Evolutionary conservation across 192 early-diverging fungal genomes (phyloP), one percentile per base, ranked within the genome.

Genomic region (Coemansia sp.): DNA sequence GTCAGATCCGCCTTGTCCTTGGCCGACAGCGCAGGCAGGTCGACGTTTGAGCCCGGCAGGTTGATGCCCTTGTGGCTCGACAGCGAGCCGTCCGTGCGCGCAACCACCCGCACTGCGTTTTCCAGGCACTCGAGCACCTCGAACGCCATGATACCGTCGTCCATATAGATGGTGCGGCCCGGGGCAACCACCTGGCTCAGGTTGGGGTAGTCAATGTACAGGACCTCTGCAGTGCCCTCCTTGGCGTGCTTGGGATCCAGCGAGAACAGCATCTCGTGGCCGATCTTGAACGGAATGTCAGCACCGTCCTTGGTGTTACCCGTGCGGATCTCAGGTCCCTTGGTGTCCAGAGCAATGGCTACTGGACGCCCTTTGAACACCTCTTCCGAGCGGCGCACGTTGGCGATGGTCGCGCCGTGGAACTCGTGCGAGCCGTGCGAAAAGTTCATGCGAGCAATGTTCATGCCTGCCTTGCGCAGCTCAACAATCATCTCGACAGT

Each of bases 51-150:
- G 26, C 88, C 86, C 11, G 96, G 96, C 60, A 98, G 80, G 76
- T 98, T 98, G 55, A 98, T 93, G 70, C 95, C 95, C 83, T 98
- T 98, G 73, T 88, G 93, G 62, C 88, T 90, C 67, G 91, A 89
- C 40, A 98, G 84, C 63, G 85, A 85, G 55, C 95, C 95, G 71
- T 91, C 88, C 79, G 95, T 96, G 60, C 87, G 70, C 11, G 89
- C 89, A 28, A 85, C 82, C n/a, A 91, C 91, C 56, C 72, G 84
- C 60, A 93, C 81, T 26, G 70, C 63, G 48, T 79, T 73, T n/a
- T 78, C 79, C 21, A 69, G 31, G 49, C 84, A 75, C 68, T 90
- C 89, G 26, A 95, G 79, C 12, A 98, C 97, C 61, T 91, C 88
- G 67, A 98, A 98, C 63, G 92, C 92, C 67, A 98, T 84, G 54